Base-by-base conservation (phyloP, 305 asterid genomes). In the Fraxinus angustifolia region DNA sequence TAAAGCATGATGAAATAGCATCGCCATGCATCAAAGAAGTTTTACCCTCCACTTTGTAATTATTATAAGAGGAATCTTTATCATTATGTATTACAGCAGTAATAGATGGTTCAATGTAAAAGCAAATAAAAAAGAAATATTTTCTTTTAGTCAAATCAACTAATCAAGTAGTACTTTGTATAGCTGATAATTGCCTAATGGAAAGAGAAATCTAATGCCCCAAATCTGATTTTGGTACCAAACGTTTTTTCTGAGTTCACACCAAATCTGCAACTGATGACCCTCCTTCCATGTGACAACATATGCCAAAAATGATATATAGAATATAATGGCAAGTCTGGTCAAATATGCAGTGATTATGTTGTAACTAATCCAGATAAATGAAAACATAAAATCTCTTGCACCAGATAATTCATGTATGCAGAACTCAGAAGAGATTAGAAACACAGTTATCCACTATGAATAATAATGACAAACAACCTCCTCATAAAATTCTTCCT, bases 401-500 rank as follows among this genome's bases (percentile, higher is more conserved):
- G 38, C 50, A 53, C 48, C 75, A 83, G 75, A 72, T 74, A 68
- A 74, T 30, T 73, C 17, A 62, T 56, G 60, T 36, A 50, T 75
- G 83, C 36, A 77, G 42, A 76, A 58, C 81, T 31, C 76, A 78
- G 76, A 79, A 26, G 83, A 84, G 77, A 77, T 76, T 77, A 16
- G 34, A 71, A 78, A 77, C 80, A 85, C 58, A 83, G 28, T 73
- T 73, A 70, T 65, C 53, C 78, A 77, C 76, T 76, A 80, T 71
- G 76, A 71, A 31, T 33, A 83, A 50, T 73, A 80, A 53, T 35
- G 82, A 83, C 6, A 58, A 65, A 81, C 70, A 83, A 94, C 99
- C 99, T 96, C 99, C 90, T 91, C 90, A 73, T 85, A 96, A 87
- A 94, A 93, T 88, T 92, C 96, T 85, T 91, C 93, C 90, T 96